phyloP scores from a whole-genome alignment of 192 early-diverging fungal species.

The Chytriomyces confervae region DNA sequence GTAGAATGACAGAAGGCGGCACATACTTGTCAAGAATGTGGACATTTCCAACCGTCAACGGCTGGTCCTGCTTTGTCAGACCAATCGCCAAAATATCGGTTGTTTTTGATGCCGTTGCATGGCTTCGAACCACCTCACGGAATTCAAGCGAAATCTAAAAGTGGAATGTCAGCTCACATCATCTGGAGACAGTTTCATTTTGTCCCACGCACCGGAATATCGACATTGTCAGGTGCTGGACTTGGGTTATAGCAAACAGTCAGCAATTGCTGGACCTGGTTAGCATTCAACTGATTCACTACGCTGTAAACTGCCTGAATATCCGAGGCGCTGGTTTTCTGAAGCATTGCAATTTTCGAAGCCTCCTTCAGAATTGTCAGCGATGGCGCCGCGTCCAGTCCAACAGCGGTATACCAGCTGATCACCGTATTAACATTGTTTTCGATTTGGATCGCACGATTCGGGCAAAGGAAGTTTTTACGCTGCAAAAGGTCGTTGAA shows the following conservation, averaged over 20 bases:
- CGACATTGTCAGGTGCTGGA: not conserved
- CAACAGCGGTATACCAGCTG: conserved; percentile 91
- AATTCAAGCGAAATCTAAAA: conserved; percentile 2
- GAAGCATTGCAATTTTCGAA: not conserved
- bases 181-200: not conserved
- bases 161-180: not conserved
- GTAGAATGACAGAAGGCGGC: not conserved
- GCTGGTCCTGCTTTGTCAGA: not conserved
- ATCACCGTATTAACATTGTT: conserved; percentile 90
- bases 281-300: not conserved
- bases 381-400: conserved; percentile 41
- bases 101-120: not conserved
- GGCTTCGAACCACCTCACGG: not conserved
- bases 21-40: not conserved
- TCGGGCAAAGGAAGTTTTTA: conserved; percentile 89
- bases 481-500: conserved; percentile 91
- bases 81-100: not conserved
- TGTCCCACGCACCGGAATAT: not conserved
- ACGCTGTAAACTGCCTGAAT: not conserved
- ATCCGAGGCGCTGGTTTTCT: not conserved
- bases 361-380: not conserved
- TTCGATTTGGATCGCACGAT: conserved; percentile 93
- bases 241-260: not conserved
- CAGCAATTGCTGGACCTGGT: conserved; percentile 2
- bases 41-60: not conserved